phyloP scores from a whole-genome alignment of 805 yeast genomes.

The Candida maesae region DNA sequence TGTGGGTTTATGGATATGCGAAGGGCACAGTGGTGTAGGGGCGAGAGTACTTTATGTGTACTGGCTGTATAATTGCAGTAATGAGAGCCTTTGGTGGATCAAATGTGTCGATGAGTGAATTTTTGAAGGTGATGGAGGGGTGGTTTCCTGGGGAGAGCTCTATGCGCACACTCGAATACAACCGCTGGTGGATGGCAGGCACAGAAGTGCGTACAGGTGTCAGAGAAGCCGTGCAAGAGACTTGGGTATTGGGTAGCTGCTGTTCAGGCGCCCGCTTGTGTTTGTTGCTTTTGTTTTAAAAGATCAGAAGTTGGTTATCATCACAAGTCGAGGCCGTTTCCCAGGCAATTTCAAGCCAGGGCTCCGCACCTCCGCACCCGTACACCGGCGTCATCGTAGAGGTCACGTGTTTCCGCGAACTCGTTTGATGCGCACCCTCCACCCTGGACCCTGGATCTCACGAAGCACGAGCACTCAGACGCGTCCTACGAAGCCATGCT shows the following conservation, averaged over 20 bases:
- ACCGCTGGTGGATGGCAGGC: too few species aligned
- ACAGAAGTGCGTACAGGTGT: too few species aligned
- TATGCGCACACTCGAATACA: too few species aligned
- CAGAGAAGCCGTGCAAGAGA: not conserved
- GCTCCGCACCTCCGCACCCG: conserved; percentile 6
- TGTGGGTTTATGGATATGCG: too few species aligned
- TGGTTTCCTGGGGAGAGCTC: not conserved
- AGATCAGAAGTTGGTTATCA: not conserved
- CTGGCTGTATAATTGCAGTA: too few species aligned
- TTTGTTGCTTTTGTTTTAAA: not conserved
- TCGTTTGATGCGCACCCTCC: not conserved
- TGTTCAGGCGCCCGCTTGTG: not conserved
- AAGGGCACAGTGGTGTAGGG: too few species aligned
- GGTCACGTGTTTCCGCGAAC: not conserved
- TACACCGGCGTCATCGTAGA: too few species aligned
- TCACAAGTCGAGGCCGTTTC: conserved; percentile 9
- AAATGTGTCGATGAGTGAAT: not conserved
- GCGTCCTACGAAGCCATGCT: too few species aligned
- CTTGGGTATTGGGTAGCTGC: not conserved
- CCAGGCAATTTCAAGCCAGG: conserved; percentile 9
- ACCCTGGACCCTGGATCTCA: too few species aligned
- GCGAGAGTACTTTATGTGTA: too few species aligned
- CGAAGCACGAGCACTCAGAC: too few species aligned
- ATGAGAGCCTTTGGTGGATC: too few species aligned
- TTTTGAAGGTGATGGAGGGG: conserved; percentile 1